Conservation (phyloP, 306 rosid species). For the Heteromeles arbutifolia region DNA sequence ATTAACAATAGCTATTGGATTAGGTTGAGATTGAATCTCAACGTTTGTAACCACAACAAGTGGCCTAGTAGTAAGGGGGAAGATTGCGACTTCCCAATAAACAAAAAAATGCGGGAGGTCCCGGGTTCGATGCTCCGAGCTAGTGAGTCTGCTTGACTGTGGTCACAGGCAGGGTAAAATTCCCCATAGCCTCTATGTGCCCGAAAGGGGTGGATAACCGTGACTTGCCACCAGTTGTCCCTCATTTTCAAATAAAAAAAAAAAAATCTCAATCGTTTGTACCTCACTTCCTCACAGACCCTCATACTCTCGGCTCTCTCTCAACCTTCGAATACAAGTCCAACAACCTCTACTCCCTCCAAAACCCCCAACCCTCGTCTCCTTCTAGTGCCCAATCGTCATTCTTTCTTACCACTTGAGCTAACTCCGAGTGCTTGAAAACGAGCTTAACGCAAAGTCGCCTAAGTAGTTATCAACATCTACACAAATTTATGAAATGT, state of each 20-base stretch:
- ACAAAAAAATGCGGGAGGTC: rapidly evolving
- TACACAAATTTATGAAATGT: no score
- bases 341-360: constrained; percentile 37
- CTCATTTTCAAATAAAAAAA: no score
- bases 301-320: constrained; percentile 7
- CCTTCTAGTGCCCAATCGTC: constrained; percentile 34
- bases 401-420: no score
- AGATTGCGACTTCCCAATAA: no score
- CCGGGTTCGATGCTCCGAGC: rapidly evolving
- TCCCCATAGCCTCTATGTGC: rapidly evolving
- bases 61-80: no score
- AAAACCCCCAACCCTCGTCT: constrained; percentile 23
- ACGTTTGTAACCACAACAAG: rapidly evolving
- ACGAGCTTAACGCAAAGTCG: no score
- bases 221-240: rapidly evolving
- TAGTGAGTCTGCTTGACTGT: no score
- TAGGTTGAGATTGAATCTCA: no score
- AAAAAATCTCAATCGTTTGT: no score
- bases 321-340: constrained; percentile 22
- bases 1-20: no score
- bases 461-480: no score
- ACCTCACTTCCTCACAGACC: neutral
- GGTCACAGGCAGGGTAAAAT: rapidly evolving
- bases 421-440: no score
- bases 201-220: rapidly evolving